These are phyloP conservation scores for Brassica incana DNA, from an alignment of 345 rosid species.

Conservation along the genomic window DNA sequence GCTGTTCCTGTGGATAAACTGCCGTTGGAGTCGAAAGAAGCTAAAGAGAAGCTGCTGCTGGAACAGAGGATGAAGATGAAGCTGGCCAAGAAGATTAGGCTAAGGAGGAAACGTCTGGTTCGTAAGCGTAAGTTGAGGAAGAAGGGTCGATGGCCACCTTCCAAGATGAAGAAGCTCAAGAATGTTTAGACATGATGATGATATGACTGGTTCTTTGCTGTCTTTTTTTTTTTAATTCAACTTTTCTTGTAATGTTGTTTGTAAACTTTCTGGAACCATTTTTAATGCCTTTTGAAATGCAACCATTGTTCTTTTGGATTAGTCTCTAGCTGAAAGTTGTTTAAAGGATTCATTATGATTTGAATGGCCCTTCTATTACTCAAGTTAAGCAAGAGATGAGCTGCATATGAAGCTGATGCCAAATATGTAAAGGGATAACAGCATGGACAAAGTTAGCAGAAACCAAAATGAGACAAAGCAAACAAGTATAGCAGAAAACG, in stretches of 20 bases:
- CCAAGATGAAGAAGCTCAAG: constrained; percentile 85
- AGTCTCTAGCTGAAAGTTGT: neutral
- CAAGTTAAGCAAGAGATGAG: no score
- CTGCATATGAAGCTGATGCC: no score
- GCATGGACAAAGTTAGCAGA: no score
- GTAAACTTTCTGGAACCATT: constrained; percentile 4
- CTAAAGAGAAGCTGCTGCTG: constrained; percentile 60
- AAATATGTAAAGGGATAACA: no score
- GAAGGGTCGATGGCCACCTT: constrained; percentile 98
- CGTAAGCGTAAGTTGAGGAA: constrained; percentile 86
- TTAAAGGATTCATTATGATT: neutral
- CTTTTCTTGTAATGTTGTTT: constrained; percentile 16
- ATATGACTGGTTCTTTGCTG: neutral
- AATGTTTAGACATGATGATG: constrained; percentile 54
- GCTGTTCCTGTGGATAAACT: constrained; percentile 53
- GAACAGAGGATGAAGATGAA: constrained; percentile 87
- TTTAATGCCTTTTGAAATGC: constrained; percentile 4
- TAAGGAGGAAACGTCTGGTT: constrained; percentile 75
- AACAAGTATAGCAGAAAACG: neutral
- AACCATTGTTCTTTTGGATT: constrained; percentile 14
- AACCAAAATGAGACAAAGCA: no score
- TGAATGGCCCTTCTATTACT: no score
- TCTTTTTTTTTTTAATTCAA: neutral
- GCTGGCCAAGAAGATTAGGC: constrained; percentile 78
- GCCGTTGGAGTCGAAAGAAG: constrained; percentile 61